phyloP scores from a whole-genome alignment of 1,284 basidiomycete genomes.

The Neonothopanus nambi region DNA sequence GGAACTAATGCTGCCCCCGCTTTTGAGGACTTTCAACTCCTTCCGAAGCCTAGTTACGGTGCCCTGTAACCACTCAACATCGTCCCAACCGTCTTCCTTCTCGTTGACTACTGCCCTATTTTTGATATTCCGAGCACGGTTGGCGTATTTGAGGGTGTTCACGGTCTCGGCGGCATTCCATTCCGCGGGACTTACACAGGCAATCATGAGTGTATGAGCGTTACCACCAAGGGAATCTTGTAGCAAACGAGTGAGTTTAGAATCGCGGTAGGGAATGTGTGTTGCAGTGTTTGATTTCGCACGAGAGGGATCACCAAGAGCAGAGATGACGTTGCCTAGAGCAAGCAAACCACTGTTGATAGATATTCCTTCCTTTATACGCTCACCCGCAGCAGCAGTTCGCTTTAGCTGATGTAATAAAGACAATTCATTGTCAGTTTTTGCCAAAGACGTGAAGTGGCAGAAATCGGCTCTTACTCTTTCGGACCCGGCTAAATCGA shows the following conservation, averaged over 20 bases:
- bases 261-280: conserved; percentile 96
- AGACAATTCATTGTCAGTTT: conserved; percentile 19
- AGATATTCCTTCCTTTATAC: conserved; percentile 95
- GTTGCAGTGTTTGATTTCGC: conserved; percentile 74
- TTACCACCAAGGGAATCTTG: conserved; percentile 99
- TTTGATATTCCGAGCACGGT: conserved; percentile 96
- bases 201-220: conserved; percentile 98
- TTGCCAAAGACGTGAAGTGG: conserved; percentile 14
- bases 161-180: conserved; percentile 95
- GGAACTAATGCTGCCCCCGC: conserved; percentile 46
- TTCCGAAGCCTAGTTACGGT: conserved; percentile 83
- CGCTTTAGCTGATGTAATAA: conserved; percentile 71
- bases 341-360: conserved; percentile 97
- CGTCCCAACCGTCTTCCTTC: conserved; percentile 97
- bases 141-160: conserved; percentile 98
- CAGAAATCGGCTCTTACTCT: conserved; percentile 53
- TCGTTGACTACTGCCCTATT: conserved; percentile 92
- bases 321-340: conserved; percentile 97
- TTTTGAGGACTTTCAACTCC: conserved; percentile 79
- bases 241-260: conserved; percentile 89
- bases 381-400: conserved; percentile 90
- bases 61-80: conserved; percentile 93
- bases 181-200: conserved; percentile 94
- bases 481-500: conserved; percentile 96
- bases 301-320: conserved; percentile 90